Evolutionary conservation across 768 basidiomycete species (phyloP).

Genomic region (Mycena leptocephala): DNA sequence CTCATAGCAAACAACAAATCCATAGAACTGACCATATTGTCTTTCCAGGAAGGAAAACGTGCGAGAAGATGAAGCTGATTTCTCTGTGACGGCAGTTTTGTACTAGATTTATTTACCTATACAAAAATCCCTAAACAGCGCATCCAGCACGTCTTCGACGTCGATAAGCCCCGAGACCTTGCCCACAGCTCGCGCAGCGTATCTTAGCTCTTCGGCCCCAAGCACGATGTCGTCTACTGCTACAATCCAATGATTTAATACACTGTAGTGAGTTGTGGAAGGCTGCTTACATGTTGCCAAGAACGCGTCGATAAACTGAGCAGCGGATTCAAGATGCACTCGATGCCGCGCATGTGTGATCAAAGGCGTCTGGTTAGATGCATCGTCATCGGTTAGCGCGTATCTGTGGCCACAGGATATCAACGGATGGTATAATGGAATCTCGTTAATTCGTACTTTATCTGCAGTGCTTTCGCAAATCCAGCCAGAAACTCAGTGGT

Average conservation of each 20-base stretch:
- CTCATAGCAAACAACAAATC: too few relatives aligned
- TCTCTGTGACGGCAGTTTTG: neutral
- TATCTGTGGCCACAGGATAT: conserved; percentile 39
- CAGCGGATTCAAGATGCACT: conserved; percentile 79
- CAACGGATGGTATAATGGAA: neutral
- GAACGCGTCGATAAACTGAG: conserved; percentile 75
- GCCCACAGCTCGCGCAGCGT: conserved; percentile 89
- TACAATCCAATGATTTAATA: conserved; percentile 39
- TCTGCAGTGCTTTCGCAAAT: conserved; percentile 67
- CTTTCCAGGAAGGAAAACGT: conserved; percentile 19
- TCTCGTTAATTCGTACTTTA: conserved; percentile 56
- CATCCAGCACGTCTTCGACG: conserved; percentile 88
- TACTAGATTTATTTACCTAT: conserved; percentile 79
- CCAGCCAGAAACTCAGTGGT: conserved; percentile 72
- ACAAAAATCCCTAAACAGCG: conserved; percentile 90
- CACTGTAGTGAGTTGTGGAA: neutral
- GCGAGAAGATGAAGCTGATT: conserved; percentile 3
- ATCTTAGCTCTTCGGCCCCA: conserved; percentile 90
- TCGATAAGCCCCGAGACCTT: conserved; percentile 87
- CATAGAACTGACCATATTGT: neutral
- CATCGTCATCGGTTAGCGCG: conserved; percentile 39
- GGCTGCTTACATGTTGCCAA: conserved; percentile 58
- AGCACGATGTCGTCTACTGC: conserved; percentile 83
- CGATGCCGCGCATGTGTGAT: conserved; percentile 89
- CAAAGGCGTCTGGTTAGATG: conserved; percentile 66